Evolutionary conservation across 345 rosid species (phyloP), one percentile per base, ranked within the genome.

Genomic region (Murraya paniculata): DNA sequence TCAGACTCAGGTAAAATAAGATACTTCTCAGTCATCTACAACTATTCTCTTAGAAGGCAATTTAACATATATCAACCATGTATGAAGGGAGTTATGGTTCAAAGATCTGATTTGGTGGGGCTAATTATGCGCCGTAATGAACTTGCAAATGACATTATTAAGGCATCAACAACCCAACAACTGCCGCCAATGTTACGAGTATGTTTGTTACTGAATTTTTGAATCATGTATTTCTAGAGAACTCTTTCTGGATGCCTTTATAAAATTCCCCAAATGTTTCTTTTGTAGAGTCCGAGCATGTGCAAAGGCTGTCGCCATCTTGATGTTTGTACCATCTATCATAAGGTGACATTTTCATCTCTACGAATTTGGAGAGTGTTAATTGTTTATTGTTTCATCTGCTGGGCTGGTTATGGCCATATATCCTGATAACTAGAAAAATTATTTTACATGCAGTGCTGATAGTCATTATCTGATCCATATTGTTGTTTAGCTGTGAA

Each of bases 101-200:
- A 86, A 80, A 86, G 99, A 86, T 89, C 93, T 78, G 98, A 96
- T 79, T 79, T 96, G 86, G 86, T 94, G 81, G 99, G 98, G 79
- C 77, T 96, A 81, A 91, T 96, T 41, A 96, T 94, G 88, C 97
- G 97, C 27, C 97, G 99, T 61, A 96, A 96, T 92, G 98, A 94
- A 80, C 91, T 94, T 65, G 98, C 98, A 82, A 87, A 82, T 81
- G 91, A 89, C 78, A 89, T 96, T 81, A 89, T 90, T 25, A 86
- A 87, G 88, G 98, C 98, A 39, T 89, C 89, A 73, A 89, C 85
- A 76, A 79, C 81, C 28, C 97, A 94, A 80, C 87, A 91, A 65
- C 81, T 96, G 68, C 99, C 99, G 33, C 93, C 95, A 21, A 92
- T 96, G 99, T 78, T 92, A 78, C 89, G 69, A 89, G 99, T 96